Evolutionary conservation across 257 asterid genomes (phyloP).

Genomic region (Solanum chiquidenum): DNA sequence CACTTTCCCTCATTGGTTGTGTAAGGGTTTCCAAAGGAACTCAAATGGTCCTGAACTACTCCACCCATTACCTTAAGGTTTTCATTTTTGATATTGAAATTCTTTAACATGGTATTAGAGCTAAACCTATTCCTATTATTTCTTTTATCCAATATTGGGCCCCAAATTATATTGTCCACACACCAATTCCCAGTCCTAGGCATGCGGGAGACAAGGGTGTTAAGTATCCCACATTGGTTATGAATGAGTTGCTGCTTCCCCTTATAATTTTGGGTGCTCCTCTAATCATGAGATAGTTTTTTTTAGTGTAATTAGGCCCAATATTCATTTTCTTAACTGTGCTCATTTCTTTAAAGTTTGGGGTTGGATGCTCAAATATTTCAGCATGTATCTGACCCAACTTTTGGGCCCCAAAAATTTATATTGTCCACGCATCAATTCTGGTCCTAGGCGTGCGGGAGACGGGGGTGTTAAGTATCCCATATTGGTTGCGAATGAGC

Average conservation of each 20-base stretch:
- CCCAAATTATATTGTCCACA: neutral
- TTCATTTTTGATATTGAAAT: neutral
- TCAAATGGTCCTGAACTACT: neutral
- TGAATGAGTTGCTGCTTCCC: neutral
- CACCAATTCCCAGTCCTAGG: neutral
- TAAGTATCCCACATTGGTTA: neutral
- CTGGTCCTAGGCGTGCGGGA: neutral
- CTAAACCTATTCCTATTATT: neutral
- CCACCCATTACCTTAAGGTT: neutral
- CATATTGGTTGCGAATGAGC: neutral
- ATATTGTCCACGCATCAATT: neutral
- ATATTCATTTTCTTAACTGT: neutral
- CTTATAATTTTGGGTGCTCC: neutral
- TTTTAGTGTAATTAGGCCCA: neutral
- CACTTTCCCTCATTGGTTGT: neutral
- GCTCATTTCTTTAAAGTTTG: neutral
- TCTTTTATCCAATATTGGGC: neutral
- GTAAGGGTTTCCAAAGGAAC: neutral
- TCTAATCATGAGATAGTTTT: neutral
- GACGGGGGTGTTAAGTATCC: neutral
- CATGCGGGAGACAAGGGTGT: neutral
- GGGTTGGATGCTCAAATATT: neutral
- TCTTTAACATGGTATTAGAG: neutral
- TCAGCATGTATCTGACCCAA: neutral
- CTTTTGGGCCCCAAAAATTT: neutral